These are phyloP conservation scores for Bacidia gigantensis DNA, from an alignment of 495 filamentous ascomycete species.

Conservation along the genomic window DNA sequence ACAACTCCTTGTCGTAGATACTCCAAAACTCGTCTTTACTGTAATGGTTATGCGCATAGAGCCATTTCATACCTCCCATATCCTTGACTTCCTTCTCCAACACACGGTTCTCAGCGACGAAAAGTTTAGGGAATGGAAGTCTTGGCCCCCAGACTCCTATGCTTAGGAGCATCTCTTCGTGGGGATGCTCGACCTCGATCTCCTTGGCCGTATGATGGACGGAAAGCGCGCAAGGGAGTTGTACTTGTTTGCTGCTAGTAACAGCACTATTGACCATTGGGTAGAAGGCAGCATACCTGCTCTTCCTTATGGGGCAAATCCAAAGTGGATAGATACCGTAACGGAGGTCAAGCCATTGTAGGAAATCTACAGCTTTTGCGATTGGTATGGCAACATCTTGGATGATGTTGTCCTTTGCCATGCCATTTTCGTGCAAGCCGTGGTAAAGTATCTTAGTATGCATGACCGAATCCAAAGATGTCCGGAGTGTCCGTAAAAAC, in stretches of 20 bases:
- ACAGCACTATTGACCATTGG: neutral
- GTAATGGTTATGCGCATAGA: slow-evolving; percentile 45
- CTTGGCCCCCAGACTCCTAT: slow-evolving; percentile 39
- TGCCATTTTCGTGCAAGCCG: slow-evolving; percentile 38
- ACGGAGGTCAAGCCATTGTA: slow-evolving; percentile 30
- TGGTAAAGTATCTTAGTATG: slow-evolving; percentile 42
- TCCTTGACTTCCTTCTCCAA: slow-evolving; percentile 49
- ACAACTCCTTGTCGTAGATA: slow-evolving; percentile 34
- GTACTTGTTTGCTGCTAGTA: neutral
- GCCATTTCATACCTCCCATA: slow-evolving; percentile 51
- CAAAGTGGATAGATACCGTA: slow-evolving; percentile 44
- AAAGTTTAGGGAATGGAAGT: slow-evolving; percentile 23
- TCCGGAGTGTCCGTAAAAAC: slow-evolving; percentile 38
- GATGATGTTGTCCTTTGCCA: slow-evolving; percentile 32
- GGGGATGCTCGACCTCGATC: neutral
- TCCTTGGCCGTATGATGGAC: too few relatives aligned
- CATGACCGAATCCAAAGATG: slow-evolving; percentile 35
- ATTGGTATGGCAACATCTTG: slow-evolving; percentile 44
- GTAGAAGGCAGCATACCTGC: slow-evolving; percentile 12
- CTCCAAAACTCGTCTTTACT: slow-evolving; percentile 41
- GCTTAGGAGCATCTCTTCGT: slow-evolving; percentile 31
- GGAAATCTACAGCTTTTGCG: slow-evolving; percentile 28
- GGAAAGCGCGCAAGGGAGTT: neutral
- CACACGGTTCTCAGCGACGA: slow-evolving; percentile 44
- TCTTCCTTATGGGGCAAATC: slow-evolving; percentile 38